Evolutionary conservation across 2,329 filamentous ascomycete species (phyloP).

Genomic region (Chrysoporthe deuterocubensis): DNA sequence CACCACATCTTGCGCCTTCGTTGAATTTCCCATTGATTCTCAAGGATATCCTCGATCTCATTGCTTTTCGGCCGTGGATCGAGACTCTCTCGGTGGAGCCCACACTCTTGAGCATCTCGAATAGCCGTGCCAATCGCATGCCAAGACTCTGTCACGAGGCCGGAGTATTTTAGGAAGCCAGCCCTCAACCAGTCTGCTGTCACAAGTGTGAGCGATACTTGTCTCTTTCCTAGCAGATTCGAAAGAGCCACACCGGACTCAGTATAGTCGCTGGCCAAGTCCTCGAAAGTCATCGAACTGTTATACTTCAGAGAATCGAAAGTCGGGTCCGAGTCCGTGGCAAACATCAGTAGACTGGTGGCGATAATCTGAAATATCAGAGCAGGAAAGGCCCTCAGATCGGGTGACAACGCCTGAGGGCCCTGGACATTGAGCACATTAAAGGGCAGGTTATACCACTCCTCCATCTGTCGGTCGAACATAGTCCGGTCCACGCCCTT

Average conservation of each 20-base stretch:
- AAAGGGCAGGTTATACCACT: slow-evolving; percentile 61
- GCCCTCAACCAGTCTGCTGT: slow-evolving; percentile 61
- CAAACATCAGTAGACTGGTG: slow-evolving; percentile 56
- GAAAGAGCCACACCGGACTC: slow-evolving; percentile 60
- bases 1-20: slow-evolving; percentile 60
- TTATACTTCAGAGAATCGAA: slow-evolving; percentile 64
- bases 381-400: slow-evolving; percentile 61
- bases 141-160: slow-evolving; percentile 58
- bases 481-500: slow-evolving; percentile 57
- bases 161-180: slow-evolving; percentile 62
- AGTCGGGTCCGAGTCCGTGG: slow-evolving; percentile 49
- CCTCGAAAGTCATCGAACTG: slow-evolving; percentile 62
- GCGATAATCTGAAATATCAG: slow-evolving; percentile 64
- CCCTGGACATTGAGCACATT: slow-evolving; percentile 52
- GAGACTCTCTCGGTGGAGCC: slow-evolving; percentile 57
- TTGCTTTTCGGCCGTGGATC: slow-evolving; percentile 54
- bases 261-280: slow-evolving; percentile 64
- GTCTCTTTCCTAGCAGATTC: slow-evolving; percentile 58
- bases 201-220: slow-evolving; percentile 60
- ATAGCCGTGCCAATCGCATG: slow-evolving; percentile 61
- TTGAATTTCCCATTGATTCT: slow-evolving; percentile 63
- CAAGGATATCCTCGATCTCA: slow-evolving; percentile 53
- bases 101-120: slow-evolving; percentile 65
- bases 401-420: slow-evolving; percentile 53
- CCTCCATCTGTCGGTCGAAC: slow-evolving; percentile 54